Conservation (phyloP, 75 land plant genomes). For the Ceratopteris richardii region DNA sequence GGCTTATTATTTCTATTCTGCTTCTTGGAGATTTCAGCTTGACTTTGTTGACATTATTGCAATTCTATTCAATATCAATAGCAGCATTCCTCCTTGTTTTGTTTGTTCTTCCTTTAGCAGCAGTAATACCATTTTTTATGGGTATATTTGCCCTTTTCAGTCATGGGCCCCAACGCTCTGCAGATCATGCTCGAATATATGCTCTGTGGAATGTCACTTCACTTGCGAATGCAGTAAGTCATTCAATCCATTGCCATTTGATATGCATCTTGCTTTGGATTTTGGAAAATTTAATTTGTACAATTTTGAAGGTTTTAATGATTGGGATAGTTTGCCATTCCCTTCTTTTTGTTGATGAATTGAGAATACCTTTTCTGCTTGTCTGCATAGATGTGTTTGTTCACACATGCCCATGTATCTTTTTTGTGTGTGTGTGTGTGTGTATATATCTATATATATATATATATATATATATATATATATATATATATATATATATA, state of each 20-base stretch:
- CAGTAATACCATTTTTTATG: slow-evolving; percentile 84
- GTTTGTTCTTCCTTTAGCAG: slow-evolving; percentile 75
- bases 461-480: too few relatives aligned
- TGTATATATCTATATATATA: too few relatives aligned
- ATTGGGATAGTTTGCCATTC: too few relatives aligned
- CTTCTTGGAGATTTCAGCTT: slow-evolving; percentile 89
- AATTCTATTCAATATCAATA: slow-evolving; percentile 78
- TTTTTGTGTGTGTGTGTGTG: too few relatives aligned
- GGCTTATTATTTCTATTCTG: slow-evolving; percentile 78
- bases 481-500: too few relatives aligned
- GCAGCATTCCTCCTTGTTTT: slow-evolving; percentile 70
- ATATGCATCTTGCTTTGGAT: slow-evolving; percentile 1
- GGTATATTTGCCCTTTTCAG: slow-evolving; percentile 95
- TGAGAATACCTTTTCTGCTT: too few relatives aligned
- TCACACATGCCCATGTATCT: too few relatives aligned
- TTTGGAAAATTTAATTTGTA: background rate
- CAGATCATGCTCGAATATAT: slow-evolving; percentile 87
- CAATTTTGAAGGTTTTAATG: background rate
- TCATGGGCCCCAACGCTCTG: slow-evolving; percentile 84
- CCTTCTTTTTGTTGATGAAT: too few relatives aligned
- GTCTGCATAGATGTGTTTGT: too few relatives aligned
- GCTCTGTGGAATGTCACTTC: slow-evolving; percentile 93
- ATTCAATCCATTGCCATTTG: too few relatives aligned
- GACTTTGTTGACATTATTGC: slow-evolving; percentile 85
- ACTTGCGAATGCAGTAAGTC: slow-evolving; percentile 77